These are phyloP conservation scores for Fusarium protoensiforme DNA, from an alignment of 2,329 filamentous ascomycete species.

Conservation along the genomic window DNA sequence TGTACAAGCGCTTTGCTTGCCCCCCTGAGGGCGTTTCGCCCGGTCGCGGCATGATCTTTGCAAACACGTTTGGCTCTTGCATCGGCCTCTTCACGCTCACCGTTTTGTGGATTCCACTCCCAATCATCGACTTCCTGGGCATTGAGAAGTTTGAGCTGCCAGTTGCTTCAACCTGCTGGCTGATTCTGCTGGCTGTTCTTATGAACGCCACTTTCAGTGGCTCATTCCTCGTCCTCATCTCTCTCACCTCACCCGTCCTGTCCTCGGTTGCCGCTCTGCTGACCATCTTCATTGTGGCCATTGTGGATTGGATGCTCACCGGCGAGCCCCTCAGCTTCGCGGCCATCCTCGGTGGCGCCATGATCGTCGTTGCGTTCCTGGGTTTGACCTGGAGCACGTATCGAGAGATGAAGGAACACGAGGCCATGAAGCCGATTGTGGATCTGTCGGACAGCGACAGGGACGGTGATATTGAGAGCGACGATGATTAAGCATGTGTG, in stretches of 20 bases:
- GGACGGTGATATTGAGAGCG: conserved; percentile 54
- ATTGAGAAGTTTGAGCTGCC: conserved; percentile 88
- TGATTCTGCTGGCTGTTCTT: conserved; percentile 82
- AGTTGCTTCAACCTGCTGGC: conserved; percentile 78
- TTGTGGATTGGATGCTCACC: conserved; percentile 89
- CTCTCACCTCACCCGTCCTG: conserved; percentile 90
- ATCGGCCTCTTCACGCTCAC: conserved; percentile 88
- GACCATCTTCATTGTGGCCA: conserved; percentile 95
- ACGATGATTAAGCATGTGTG: conserved; percentile 35
- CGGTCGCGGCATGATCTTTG: conserved; percentile 93
- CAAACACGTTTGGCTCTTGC: conserved; percentile 88
- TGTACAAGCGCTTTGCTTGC: conserved; percentile 94
- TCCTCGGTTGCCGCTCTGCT: conserved; percentile 92
- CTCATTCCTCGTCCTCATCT: conserved; percentile 92
- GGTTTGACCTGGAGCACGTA: conserved; percentile 92
- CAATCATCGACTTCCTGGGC: conserved; percentile 81
- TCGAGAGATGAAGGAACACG: conserved; percentile 89
- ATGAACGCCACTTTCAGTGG: conserved; percentile 94
- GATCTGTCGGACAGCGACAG: conserved; percentile 61
- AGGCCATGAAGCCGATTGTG: conserved; percentile 65
- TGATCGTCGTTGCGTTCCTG: conserved; percentile 91
- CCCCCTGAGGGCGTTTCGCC: conserved; percentile 89
- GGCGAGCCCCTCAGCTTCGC: conserved; percentile 79
- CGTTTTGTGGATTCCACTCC: conserved; percentile 92
- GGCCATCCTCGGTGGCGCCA: conserved; percentile 81